A percentile compares a stretch with the other conserved stretches of the same genome.
These are phyloP conservation scores for Fusarium duplospermum DNA, from an alignment of 2,329 filamentous ascomycete species.

Conservation along the genomic window DNA sequence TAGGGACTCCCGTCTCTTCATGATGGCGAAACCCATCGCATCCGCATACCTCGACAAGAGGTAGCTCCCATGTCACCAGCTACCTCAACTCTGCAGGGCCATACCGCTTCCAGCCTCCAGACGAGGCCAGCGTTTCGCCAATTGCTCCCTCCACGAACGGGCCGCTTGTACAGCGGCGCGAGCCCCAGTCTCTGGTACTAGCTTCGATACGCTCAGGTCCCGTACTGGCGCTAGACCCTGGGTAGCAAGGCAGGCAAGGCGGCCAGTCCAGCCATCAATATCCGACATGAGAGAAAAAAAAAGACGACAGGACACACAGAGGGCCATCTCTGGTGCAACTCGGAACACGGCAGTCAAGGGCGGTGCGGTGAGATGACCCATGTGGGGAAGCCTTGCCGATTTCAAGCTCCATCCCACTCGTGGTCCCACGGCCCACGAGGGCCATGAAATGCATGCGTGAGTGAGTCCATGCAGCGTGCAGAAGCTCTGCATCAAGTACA, in stretches of 20 bases:
- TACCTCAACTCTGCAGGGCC: conserved; percentile 14
- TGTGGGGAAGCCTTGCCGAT: conserved; percentile 40
- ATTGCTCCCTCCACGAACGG: conserved; percentile 32
- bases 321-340: conserved; percentile 25
- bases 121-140: conserved; percentile 14
- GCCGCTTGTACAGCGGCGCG: conserved; percentile 31
- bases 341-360: conserved; percentile 45
- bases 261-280: neutral
- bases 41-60: conserved; percentile 17
- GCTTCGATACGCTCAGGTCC: conserved; percentile 23
- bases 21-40: conserved; percentile 3
- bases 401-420: conserved; percentile 29
- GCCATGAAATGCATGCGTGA: conserved; percentile 15
- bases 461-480: conserved; percentile 1
- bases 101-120: conserved; percentile 11
- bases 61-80: conserved; percentile 32
- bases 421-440: conserved; percentile 25
- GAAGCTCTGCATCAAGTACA: conserved; percentile 10
- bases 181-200: conserved; percentile 27
- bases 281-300: conserved; percentile 2
- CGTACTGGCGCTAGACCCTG: conserved; percentile 10
- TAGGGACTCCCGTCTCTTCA: neutral
- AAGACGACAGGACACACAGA: neutral
- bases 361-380: conserved; percentile 44
- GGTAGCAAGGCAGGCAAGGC: neutral